A percentile compares a stretch with the other conserved stretches of the same genome.
Evolutionary conservation across 441 rosid genomes (phyloP).

Genomic region (Populus hybrid): DNA sequence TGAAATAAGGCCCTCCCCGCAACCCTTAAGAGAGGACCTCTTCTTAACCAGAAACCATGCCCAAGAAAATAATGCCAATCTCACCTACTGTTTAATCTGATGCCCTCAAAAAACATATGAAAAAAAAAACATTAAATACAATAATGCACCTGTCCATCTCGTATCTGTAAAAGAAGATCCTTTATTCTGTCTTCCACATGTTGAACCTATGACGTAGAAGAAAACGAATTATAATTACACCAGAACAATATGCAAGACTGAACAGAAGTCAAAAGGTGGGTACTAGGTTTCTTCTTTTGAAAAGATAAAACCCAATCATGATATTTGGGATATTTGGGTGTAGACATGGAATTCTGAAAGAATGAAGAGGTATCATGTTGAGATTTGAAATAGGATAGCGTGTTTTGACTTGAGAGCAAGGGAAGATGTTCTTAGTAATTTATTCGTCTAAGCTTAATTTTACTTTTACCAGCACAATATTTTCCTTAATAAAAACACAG

Average conservation of each 20-base stretch:
- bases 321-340: not conserved
- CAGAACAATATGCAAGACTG: not conserved
- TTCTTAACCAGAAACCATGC: not conserved
- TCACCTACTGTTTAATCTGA: not conserved
- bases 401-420: too few species aligned
- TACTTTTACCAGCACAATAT: not conserved
- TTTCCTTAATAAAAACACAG: not conserved
- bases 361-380: not conserved
- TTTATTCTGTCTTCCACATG: slow-evolving; percentile 77
- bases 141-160: slow-evolving; percentile 53
- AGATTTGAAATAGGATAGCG: too few species aligned
- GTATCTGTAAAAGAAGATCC: slow-evolving; percentile 50
- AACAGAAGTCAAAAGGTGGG: not conserved
- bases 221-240: not conserved
- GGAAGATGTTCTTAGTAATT: not conserved
- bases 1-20: not conserved
- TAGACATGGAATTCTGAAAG: not conserved
- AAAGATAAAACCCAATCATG: not conserved
- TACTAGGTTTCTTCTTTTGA: not conserved
- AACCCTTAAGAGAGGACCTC: not conserved
- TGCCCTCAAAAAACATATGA: not conserved
- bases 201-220: slow-evolving; percentile 52
- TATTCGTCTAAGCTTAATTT: not conserved
- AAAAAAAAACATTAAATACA: not conserved
- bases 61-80: not conserved